Evolutionary conservation across 306 rosid genomes (phyloP), one percentile per base, ranked within the genome.

Genomic region (Clitoria ternatea): DNA sequence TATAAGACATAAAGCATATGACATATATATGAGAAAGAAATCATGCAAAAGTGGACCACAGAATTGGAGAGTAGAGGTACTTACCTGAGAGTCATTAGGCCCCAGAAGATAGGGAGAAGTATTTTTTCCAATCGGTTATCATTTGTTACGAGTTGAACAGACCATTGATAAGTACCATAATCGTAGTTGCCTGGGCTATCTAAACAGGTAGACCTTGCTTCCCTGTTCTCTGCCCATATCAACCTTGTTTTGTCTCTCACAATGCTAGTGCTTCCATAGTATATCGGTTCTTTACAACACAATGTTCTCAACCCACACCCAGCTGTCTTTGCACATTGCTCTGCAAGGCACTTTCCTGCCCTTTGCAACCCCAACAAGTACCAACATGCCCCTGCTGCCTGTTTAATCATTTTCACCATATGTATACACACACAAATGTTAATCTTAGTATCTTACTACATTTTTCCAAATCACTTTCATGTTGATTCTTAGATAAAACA

Each of bases 311-410:
- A 1, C 0, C 89, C 78, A 73, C 97, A 94, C 9, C 81, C 87
- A 5, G 15, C 27, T 32, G 82, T 66, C 33, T 19, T 79, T 29
- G 50, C 65, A 74, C 98, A 94, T 48, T 90, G 89, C 70, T 87
- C 84, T 77, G 72, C 82, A 1, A 94, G 71, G 80, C 98, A 94
- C 29, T 84, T 86, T 3, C 78, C 61, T 64, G 95, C 89, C 74
- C 98, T 87, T 68, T 94, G 98, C 17, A 94, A 65, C 32, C 98
- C 98, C 15, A 94, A 66, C 73, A 94, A 78, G 76, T 94, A 94
- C 98, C 98, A 94, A 64, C 98, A 94, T n/a, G 96, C 96, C 50
- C 98, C 98, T 71, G 97, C 97, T 33, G 97, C 98, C 98, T 92
- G 77, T 56, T 45, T 50, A 4, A 42, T 4, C 23, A 66, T n/a